Conservation (phyloP, 2,329 filamentous ascomycete species). For the Lasiodiplodia gonubiensis region DNA sequence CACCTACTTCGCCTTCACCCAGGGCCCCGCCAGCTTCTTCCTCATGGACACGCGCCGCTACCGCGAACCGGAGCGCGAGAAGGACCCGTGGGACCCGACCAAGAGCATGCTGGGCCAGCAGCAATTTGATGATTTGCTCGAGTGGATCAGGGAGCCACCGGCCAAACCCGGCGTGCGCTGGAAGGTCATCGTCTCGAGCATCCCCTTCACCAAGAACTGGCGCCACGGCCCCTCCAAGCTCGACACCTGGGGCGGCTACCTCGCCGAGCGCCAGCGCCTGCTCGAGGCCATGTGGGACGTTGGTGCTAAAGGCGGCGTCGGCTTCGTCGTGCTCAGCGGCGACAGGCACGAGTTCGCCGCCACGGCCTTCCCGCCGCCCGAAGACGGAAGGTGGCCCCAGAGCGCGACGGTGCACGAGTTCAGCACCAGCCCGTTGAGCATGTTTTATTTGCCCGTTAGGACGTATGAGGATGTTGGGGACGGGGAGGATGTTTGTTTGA, state of each 20-base stretch:
- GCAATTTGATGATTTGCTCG: slow-evolving; percentile 80
- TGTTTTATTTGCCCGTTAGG: slow-evolving; percentile 87
- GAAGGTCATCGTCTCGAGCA: slow-evolving; percentile 90
- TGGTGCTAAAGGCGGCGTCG: slow-evolving; percentile 70
- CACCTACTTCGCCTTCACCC: slow-evolving; percentile 87
- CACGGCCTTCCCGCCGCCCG: slow-evolving; percentile 71
- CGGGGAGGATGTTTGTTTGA: slow-evolving; percentile 81
- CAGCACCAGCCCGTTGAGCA: slow-evolving; percentile 85
- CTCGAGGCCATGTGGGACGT: slow-evolving; percentile 93
- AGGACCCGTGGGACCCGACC: slow-evolving; percentile 63
- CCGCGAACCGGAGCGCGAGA: slow-evolving; percentile 69
- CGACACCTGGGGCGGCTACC: slow-evolving; percentile 94
- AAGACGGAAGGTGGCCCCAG: slow-evolving; percentile 62
- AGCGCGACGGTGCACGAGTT: slow-evolving; percentile 76
- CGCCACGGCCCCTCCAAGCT: slow-evolving; percentile 71
- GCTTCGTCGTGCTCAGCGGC: slow-evolving; percentile 84
- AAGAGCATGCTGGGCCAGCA: slow-evolving; percentile 87
- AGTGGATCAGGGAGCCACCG: slow-evolving; percentile 71
- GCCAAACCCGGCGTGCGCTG: slow-evolving; percentile 81
- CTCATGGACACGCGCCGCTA: slow-evolving; percentile 91
- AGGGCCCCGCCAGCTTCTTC: slow-evolving; percentile 93
- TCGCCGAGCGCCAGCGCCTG: slow-evolving; percentile 76
- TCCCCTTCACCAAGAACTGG: slow-evolving; percentile 99
- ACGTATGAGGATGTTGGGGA: slow-evolving; percentile 75
- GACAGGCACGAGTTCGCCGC: slow-evolving; percentile 98